Evolutionary conservation across 768 basidiomycete species (phyloP), one percentile per base, ranked within the genome.

Genomic region (Boletus insuetus): DNA sequence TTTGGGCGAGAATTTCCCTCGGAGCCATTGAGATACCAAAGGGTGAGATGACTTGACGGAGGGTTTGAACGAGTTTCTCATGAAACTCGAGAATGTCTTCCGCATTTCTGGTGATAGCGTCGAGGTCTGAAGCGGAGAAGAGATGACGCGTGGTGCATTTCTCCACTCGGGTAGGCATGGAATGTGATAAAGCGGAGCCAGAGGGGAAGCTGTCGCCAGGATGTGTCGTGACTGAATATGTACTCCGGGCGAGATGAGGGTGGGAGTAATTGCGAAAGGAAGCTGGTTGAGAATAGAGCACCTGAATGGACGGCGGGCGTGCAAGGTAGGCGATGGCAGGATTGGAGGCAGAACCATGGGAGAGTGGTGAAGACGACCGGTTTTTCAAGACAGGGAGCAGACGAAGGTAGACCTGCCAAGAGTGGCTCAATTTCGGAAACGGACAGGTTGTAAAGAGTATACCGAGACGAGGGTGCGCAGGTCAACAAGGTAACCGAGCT

Each of bases 401-500:
- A 49, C 79, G 80, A 62, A 87, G 77, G 68, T 86, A 87, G 39
- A 89, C 81, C 90, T 92, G 59, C 1, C 16, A n/a, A 19, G 38
- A 10, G 38, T 20, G 34, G 34, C 19, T 32, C 51, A 45, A 61
- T 41, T 32, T 29, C 29, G 16, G 47, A 8, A 20, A 49, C 1
- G 49, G 43, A n/a, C 17, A 8, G 11, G 4, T 19, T 5, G 20
- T 2, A 51, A 35, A 46, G 53, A 47, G 50, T 80, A 56, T 68
- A 92, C 93, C 59, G 80, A 79, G 53, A 93, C 88, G 42, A 98
- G 78, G 10, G 81, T 81, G 56, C 84, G 82, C 63, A 98, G 72
- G 71, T 95, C 93, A 49, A 78, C 68, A 10, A 94, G 78, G 69
- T 98, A 98, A 8, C 84, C 83, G 19, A 83, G 75, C 75, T 98